Conservation (phyloP, 768 basidiomycete genomes). For the Phylloporus scabripes region DNA sequence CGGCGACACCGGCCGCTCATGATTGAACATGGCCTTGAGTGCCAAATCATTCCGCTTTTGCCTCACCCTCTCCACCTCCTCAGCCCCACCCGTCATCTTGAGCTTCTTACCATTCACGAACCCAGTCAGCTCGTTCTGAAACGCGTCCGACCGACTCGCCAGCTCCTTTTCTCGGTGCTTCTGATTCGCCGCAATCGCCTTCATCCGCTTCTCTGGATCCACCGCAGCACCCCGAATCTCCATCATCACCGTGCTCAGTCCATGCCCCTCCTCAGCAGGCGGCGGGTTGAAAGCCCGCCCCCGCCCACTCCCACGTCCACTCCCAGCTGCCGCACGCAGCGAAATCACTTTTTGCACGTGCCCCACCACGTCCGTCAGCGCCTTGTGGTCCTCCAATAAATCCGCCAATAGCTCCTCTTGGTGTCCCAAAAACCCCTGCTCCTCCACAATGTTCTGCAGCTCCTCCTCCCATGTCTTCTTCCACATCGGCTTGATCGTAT, state of each 20-base stretch:
- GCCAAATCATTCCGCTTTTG: constrained; percentile 80
- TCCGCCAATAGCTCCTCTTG: constrained; percentile 90
- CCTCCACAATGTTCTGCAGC: constrained; percentile 92
- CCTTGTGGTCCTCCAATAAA: constrained; percentile 87
- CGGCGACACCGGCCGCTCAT: constrained; percentile 10
- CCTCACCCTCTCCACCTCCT: constrained; percentile 83
- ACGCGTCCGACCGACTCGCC: constrained; percentile 68
- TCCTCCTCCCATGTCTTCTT: constrained; percentile 99
- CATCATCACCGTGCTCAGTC: constrained; percentile 76
- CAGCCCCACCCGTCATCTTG: constrained; percentile 93
- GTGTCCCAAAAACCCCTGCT: constrained; percentile 89
- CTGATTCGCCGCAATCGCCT: constrained; percentile 89
- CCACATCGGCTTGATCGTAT: constrained; percentile 93
- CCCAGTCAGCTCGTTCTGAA: constrained; percentile 76
- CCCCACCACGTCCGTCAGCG: constrained; percentile 78
- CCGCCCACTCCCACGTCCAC: constrained; percentile 33
- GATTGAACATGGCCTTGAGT: constrained; percentile 82
- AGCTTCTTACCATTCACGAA: constrained; percentile 87
- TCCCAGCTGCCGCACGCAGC: constrained; percentile 44
- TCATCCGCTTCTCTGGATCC: constrained; percentile 79
- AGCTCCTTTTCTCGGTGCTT: constrained; percentile 73
- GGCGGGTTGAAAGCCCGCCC: constrained; percentile 54
- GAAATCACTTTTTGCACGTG: constrained; percentile 89
- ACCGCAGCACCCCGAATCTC: constrained; percentile 81
- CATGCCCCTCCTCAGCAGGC: constrained; percentile 63